Evolutionary conservation across 139 green algal genomes (phyloP).

Genomic region (Chlorella vulgaris): DNA sequence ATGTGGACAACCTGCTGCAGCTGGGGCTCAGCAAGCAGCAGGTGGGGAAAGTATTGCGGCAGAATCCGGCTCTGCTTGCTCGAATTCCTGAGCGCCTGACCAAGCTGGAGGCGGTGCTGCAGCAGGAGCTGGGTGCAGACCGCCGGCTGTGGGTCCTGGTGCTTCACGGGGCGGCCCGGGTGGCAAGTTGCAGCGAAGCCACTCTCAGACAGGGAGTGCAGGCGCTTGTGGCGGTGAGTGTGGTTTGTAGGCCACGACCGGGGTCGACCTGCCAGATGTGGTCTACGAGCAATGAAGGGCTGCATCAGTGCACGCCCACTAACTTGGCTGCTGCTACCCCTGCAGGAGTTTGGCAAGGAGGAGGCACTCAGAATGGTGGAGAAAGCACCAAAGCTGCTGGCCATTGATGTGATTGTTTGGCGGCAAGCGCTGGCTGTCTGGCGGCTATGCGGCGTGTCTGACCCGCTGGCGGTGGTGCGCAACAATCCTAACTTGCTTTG

Average conservation of each 20-base stretch:
- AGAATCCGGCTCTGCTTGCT: neutral
- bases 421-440: neutral
- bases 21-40: neutral
- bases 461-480: neutral
- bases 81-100: neutral
- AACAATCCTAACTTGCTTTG: neutral
- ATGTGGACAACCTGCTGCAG: neutral
- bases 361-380: neutral
- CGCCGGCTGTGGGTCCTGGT: neutral
- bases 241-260: neutral
- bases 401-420: neutral
- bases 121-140: neutral
- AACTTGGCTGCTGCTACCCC: neutral
- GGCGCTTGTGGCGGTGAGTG: neutral
- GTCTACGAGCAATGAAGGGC: neutral
- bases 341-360: neutral
- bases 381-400: neutral
- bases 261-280: neutral
- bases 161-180: neutral
- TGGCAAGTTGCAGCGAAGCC: neutral
- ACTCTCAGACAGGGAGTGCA: neutral
- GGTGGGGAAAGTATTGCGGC: neutral
- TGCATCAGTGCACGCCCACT: neutral
- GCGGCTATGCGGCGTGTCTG: neutral
- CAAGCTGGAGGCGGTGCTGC: neutral